Evolutionary conservation across 495 filamentous ascomycete genomes (phyloP).

Genomic region (Talaromyces proteolyticus): DNA sequence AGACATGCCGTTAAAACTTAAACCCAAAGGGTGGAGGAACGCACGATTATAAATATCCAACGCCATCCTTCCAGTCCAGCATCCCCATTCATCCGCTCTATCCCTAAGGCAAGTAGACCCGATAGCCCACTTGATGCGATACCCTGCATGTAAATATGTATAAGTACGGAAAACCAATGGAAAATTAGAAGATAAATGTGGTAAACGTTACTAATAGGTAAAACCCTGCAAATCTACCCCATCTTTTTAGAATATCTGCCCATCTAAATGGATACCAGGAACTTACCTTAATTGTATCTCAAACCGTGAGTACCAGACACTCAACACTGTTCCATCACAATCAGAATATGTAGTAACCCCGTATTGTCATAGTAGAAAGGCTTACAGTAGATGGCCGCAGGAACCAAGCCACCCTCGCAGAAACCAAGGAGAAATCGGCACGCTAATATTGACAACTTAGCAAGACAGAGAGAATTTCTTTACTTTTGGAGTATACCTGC

Average conservation of each 20-base stretch:
- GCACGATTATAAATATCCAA: conserved; percentile 52
- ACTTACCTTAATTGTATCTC: neutral
- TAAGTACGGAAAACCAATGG: neutral
- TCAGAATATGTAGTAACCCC: neutral
- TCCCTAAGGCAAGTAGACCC: conserved; percentile 59
- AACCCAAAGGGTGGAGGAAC: neutral
- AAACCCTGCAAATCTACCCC: neutral
- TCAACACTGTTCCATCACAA: neutral
- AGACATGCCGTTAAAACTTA: neutral
- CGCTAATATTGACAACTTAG: neutral
- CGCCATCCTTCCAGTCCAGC: conserved; percentile 51
- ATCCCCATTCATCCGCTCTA: conserved; percentile 52
- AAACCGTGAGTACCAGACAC: neutral
- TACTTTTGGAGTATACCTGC: neutral
- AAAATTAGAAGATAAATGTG: neutral
- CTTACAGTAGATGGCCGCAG: neutral
- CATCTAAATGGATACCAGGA: neutral
- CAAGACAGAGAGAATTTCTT: neutral
- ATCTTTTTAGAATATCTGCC: neutral
- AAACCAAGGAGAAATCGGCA: neutral
- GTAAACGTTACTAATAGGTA: neutral
- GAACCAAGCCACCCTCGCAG: neutral
- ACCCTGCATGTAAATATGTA: neutral
- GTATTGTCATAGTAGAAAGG: neutral
- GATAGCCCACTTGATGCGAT: conserved; percentile 22